Percentiles rank a stretch among this genome's conserved stretches.
Evolutionary conservation across 2,329 filamentous ascomycete genomes (phyloP).

Genomic region (Fusarium sambucinum): DNA sequence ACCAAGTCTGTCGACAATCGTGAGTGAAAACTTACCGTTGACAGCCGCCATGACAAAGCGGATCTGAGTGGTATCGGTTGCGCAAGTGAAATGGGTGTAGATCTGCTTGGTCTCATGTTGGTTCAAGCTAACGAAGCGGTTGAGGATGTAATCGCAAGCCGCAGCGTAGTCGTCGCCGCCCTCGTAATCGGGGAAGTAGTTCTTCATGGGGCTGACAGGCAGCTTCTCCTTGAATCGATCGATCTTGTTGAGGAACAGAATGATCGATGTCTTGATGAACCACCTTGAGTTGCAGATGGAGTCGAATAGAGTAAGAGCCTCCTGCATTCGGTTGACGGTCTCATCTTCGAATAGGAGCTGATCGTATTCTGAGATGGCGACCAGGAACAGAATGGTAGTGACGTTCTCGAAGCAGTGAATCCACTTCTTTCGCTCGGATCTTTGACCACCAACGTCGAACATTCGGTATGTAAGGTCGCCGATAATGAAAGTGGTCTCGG

Average conservation of each 20-base stretch:
- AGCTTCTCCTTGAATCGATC: conserved; percentile 91
- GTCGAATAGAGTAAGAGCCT: conserved; percentile 87
- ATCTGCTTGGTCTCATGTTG: conserved; percentile 99
- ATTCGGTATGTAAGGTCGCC: conserved; percentile 95
- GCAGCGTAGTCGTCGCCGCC: conserved; percentile 95
- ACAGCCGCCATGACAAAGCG: conserved; percentile 99
- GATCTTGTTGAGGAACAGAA: conserved; percentile 91
- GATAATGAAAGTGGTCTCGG: conserved; percentile 95
- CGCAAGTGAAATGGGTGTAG: conserved; percentile 99
- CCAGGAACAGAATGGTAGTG: conserved; percentile 94
- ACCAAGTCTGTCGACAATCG: background rate
- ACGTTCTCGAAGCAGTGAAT: conserved; percentile 99
- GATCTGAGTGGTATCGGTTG: conserved; percentile 98
- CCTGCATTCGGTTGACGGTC: conserved; percentile 95
- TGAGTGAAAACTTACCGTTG: conserved; percentile 76
- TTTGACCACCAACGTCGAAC: conserved; percentile 97
- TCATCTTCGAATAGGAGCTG: conserved; percentile 96
- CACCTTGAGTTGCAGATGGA: conserved; percentile 89
- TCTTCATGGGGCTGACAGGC: conserved; percentile 83
- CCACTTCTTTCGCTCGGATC: conserved; percentile 99
- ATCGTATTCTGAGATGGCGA: conserved; percentile 97
- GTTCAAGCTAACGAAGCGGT: conserved; percentile 97
- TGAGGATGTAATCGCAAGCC: conserved; percentile 98
- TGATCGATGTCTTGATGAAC: conserved; percentile 92
- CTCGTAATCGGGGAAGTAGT: conserved; percentile 92